Conservation (phyloP, 306 rosid species). For the Vigna trinervia region DNA sequence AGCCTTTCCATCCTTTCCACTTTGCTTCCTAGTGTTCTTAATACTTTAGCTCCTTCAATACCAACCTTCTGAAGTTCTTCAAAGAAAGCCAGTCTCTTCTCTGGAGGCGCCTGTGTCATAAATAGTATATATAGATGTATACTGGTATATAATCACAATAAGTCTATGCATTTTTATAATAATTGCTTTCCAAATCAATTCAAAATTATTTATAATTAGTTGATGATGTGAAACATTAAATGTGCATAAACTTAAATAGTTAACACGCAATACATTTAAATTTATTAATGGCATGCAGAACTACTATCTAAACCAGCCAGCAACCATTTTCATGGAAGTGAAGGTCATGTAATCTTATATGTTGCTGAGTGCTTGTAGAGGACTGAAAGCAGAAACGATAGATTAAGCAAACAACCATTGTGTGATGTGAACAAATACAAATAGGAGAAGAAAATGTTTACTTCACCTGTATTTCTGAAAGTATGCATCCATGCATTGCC, state of each 20-base stretch:
- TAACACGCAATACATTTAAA: not conserved
- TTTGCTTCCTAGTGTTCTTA: constrained; percentile 73
- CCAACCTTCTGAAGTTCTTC: constrained; percentile 72
- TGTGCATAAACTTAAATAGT: not conserved
- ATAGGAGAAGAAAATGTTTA: not conserved
- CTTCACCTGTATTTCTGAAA: constrained; percentile 82
- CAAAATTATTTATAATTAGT: no score
- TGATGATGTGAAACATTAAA: no score
- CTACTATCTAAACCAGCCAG: not conserved
- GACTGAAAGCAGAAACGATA: constrained; percentile 11
- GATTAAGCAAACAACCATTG: not conserved
- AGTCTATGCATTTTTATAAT: no score
- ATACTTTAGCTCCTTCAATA: constrained; percentile 68
- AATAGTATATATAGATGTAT: constrained; percentile 2
- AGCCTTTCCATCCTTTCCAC: constrained; percentile 75
- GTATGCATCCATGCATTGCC: constrained; percentile 90
- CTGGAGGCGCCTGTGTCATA: constrained; percentile 65
- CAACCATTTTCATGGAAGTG: not conserved
- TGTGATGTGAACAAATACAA: not conserved
- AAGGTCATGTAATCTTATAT: not conserved
- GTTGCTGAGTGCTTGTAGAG: not conserved
- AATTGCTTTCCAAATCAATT: no score
- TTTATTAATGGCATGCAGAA: not conserved
- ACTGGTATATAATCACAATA: not conserved
- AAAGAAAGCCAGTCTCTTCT: constrained; percentile 64